Evolutionary conservation across 2,329 filamentous ascomycete genomes (phyloP), one percentile per base, ranked within the genome.

Genomic region (Mycogone perniciosa): DNA sequence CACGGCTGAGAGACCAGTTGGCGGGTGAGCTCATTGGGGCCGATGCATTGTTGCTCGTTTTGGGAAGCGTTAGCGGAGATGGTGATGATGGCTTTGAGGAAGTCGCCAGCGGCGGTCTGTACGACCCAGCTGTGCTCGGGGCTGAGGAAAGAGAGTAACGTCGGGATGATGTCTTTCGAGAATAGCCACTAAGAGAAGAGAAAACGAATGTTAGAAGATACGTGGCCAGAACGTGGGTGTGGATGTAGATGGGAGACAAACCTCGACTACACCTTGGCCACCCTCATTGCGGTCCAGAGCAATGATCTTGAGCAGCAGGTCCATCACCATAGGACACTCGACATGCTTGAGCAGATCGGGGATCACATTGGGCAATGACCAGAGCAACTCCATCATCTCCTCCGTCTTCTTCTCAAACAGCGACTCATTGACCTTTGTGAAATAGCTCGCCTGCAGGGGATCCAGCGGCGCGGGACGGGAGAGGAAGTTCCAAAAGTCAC

Each of bases 381-480:
- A 95, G 68, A 99, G 82, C 55, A 99, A 84, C 13, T 85, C 83
- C 58, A 97, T 76, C 92, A 97, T 99, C 57, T 96, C 92, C 63
- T 95, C 89, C 5, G 95, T 96, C 78, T 97, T 97, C 72, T 93
- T 95, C 67, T 97, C 93, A 50, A 99, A 86, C 20, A 99, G 74
- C n/a, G 89, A 88, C 72, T 99, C 93, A 68, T 97, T 97, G 64
- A 99, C 91, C 67, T 97, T 99, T 50, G 92, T 96, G 67, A 99
- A 99, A 67, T 99, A 99, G 63, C 91, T 91, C 13, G 93, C 92
- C 70, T 97, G 92, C 5, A 96, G 79, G 35, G 92, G 88, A 66
- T 97, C 92, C 50, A 99, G 79, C 3, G 92, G 89, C 8, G 89
- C 80, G n/a, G 88, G 81, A 50, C 85, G 81, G 65, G 86, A 86